Evolutionary conservation across 345 rosid genomes (phyloP), one percentile per base, ranked within the genome.

Genomic region (Ricinus communis): DNA sequence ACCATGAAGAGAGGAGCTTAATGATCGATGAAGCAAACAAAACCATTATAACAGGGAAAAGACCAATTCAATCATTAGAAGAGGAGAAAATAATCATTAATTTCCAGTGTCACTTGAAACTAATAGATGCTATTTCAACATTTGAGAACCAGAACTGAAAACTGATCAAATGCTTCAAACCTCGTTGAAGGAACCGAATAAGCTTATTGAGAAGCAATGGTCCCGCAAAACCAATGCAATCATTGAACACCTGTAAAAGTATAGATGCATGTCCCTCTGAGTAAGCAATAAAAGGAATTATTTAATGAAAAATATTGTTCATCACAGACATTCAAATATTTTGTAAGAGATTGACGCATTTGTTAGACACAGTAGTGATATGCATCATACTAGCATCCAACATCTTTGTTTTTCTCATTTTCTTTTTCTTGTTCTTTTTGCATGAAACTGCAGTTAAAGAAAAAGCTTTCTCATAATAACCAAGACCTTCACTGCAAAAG

Each of bases 181-280:
- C 97, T 88, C 81, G 82, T 81, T 91, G 87, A 74, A 93, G 93
- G 85, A 82, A 88, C 75, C 73, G 84, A 85, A 93, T 88, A 33
- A 89, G 92, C 77, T 75, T 87, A 79, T 93, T 93, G 68, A 91
- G 96, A 55, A 93, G 88, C 71, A 93, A 78, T 1, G 98, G 98
- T 74, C 89, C 96, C 7, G 77, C 88, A 84, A 93, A 91, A 73
- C 93, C 91, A 31, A 93, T 74, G 66, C 85, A 85, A 76, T 93
- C 98, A 79, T 91, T 91, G 57, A 91, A 74, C 65, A 86, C 89
- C 98, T 93, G 85, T 28, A 80, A 69, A 76, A 24, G 52, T 64
- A 54, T 27, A 57, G 58, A 31, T 24, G 0, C 19, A 49, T 50
- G 15, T 49, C 19, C 36, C 14, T 31, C 54, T 36, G 18, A 25